Evolutionary conservation across 306 rosid genomes (phyloP).

Genomic region (Quercus bicolor): DNA sequence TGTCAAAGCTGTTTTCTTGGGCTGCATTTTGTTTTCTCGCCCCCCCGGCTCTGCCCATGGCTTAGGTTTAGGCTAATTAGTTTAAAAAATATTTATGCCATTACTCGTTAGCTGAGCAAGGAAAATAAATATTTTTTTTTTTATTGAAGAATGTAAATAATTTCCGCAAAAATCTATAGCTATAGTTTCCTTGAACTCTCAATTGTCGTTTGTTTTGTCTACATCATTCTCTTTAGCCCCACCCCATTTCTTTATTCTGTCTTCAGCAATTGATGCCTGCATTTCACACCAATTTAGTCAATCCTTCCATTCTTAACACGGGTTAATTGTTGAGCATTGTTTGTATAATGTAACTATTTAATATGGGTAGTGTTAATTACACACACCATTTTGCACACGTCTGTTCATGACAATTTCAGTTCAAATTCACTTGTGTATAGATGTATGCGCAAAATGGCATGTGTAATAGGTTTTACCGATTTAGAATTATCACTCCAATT

Average conservation of each 20-base stretch:
- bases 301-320: neutral
- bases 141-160: neutral
- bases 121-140: neutral
- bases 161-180: neutral
- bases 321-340: neutral
- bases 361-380: no score
- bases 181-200: neutral
- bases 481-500: neutral
- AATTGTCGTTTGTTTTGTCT: neutral
- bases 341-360: neutral
- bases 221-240: slow-evolving; percentile 14
- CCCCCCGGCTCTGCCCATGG: no score
- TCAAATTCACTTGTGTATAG: no score
- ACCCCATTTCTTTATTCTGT: slow-evolving; percentile 51
- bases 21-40: no score
- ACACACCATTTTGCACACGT: no score
- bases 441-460: no score
- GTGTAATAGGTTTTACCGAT: neutral
- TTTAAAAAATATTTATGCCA: neutral
- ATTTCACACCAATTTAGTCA: neutral
- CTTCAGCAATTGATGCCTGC: slow-evolving; percentile 49
- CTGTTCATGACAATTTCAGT: no score
- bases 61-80: no score
- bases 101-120: neutral
- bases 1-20: no score